A percentile compares a stretch with the other conserved stretches of the same genome.
phyloP scores from a whole-genome alignment of 2,329 filamentous ascomycete genomes.

The Paracoccidioides brasiliensis region DNA sequence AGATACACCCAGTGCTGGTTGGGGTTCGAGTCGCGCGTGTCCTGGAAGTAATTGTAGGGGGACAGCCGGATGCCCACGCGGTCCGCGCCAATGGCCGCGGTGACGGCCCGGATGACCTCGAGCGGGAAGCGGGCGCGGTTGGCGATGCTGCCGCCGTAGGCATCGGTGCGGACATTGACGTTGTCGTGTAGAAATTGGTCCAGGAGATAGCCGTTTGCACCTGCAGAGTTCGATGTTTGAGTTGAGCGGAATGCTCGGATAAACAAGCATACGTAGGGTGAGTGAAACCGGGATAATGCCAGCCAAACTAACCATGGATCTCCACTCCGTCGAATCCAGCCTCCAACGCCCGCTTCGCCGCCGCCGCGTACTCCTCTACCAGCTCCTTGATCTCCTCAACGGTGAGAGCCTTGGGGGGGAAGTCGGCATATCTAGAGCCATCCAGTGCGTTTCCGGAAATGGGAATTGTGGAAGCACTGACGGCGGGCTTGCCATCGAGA shows the following conservation, averaged over 20 bases:
- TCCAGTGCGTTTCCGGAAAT: constrained; percentile 20
- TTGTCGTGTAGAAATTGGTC: constrained; percentile 40
- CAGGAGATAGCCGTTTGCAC: constrained; percentile 38
- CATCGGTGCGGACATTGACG: constrained; percentile 36
- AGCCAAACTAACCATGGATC: constrained; percentile 29
- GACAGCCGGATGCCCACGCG: constrained; percentile 35
- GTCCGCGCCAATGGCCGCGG: constrained; percentile 33
- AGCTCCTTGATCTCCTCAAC: constrained; percentile 32
- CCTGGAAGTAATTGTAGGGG: constrained; percentile 28
- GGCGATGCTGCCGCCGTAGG: constrained; percentile 39
- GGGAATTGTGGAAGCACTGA: constrained; percentile 29
- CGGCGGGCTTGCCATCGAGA: constrained; percentile 19
- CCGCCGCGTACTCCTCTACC: constrained; percentile 31
- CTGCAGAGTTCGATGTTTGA: not conserved
- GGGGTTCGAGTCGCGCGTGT: constrained; percentile 48
- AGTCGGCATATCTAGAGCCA: constrained; percentile 2
- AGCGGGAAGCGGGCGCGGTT: constrained; percentile 42
- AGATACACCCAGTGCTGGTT: constrained; percentile 48
- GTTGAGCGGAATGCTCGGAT: not conserved
- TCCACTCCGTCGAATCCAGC: constrained; percentile 43
- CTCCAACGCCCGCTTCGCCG: constrained; percentile 39
- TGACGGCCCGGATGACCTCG: constrained; percentile 36
- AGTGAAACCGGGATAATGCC: not conserved
- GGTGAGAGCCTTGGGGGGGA: constrained; percentile 20
- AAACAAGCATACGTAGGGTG: not conserved